Evolutionary conservation across 1,284 basidiomycete species (phyloP).

Genomic region (Cutaneotrichosporon sp.): DNA sequence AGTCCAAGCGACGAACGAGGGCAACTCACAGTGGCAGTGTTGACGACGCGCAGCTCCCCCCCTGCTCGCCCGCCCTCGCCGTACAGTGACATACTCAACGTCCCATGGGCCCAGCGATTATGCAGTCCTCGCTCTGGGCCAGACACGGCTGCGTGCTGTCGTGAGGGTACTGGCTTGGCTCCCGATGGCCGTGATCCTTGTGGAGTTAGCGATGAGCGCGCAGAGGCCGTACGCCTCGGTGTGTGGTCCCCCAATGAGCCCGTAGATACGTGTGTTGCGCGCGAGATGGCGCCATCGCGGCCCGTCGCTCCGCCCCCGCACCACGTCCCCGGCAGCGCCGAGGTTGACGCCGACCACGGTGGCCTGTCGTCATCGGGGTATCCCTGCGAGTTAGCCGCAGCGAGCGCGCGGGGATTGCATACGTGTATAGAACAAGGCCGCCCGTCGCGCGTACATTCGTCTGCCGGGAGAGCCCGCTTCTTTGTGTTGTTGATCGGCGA

Average conservation of each 20-base stretch:
- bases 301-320: not conserved
- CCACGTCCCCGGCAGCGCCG: no score
- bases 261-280: not conserved
- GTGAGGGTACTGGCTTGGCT: not conserved
- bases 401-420: no score
- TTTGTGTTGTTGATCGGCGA: not conserved
- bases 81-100: conserved; percentile 2
- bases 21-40: not conserved
- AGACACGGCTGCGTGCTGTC: conserved; percentile 1
- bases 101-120: conserved; percentile 5
- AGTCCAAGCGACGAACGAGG: not conserved
- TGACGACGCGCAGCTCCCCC: conserved; percentile 12
- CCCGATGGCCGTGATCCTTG: no score
- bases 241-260: not conserved
- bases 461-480: not conserved
- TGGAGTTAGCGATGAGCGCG: not conserved
- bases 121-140: conserved; percentile 10
- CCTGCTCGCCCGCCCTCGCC: conserved; percentile 16
- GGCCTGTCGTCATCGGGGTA: no score
- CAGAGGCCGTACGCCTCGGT: not conserved
- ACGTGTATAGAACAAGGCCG: no score
- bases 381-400: no score
- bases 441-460: no score
- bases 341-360: no score
- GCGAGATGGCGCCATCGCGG: not conserved